Base-by-base conservation (phyloP, 495 filamentous ascomycete genomes). In the Aspergillus steynii region DNA sequence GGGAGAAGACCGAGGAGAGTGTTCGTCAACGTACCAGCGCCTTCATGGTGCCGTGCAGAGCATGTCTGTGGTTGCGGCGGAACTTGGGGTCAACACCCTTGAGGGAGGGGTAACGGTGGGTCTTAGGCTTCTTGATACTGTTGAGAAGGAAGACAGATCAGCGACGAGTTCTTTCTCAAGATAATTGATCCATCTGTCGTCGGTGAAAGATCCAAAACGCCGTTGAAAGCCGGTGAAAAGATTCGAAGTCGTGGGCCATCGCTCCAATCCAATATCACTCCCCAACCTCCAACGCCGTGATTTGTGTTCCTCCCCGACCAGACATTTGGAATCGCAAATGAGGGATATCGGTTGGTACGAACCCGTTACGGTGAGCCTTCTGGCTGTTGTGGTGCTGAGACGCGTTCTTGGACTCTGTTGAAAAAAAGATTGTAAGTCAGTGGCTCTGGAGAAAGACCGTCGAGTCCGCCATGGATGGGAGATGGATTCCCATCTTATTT, bases 81-180 rank as follows among this genome's bases (percentile, higher is more conserved):
- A 98, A 99, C 88, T 99, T 99, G 76, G 95, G 92, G 84, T 99
- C 95, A 74, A 94, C 96, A 76, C 95, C 95, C 72, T 97, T 97
- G 68, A 98, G 87, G 73, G 94, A 97, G 65, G 96, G 95, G 83
- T 99, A 99, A 85, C 95, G 85, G 82, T 93, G 86, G 77, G 95
- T 98, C 86, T 96, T 98, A 51, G 96, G 96, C 88, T 96, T 97
- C 90, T 98, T 98, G 88, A 99, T 98, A 83, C 95, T 96, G 78
- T 74, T 73, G 53, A 26, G 34, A 60, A 53, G 61, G 61, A 50
- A 34, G 54, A 53, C 14, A 67, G 65, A 66, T 81, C 69, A 82
- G 78, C 60, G 64, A 61, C 14, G 55, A 53, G 56, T 32, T 63
- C 61, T 48, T 32, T 26, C 50, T 14, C 1, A 14, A 42, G 37